Conservation (phyloP, 1,139 yeast genomes). For the Taphrina flavorubra region DNA sequence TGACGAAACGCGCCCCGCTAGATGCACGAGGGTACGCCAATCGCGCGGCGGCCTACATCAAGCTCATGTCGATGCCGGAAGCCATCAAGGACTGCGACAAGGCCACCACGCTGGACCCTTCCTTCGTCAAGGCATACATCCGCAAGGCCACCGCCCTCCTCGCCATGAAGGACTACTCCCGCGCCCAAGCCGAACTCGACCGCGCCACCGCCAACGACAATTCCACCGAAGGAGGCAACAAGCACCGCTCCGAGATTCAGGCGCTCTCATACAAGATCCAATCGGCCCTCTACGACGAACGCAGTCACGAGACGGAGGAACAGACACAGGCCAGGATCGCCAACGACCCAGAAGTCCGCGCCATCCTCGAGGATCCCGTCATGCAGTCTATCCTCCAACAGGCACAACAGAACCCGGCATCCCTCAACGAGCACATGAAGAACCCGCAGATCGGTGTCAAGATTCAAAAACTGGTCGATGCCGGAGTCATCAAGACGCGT, state of each 20-base stretch:
- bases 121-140: constrained; percentile 90
- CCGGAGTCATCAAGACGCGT: constrained; percentile 95
- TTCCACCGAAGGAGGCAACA: constrained; percentile 56
- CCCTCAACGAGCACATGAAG: constrained; percentile 95
- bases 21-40: constrained; percentile 98
- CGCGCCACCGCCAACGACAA: constrained; percentile 76
- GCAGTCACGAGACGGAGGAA: constrained; percentile 92
- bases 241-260: constrained; percentile 71
- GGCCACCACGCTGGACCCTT: constrained; percentile 87
- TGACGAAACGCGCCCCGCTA: constrained; percentile 92
- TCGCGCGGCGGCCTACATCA: constrained; percentile 95
- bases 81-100: constrained; percentile 89
- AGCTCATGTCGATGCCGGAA: constrained; percentile 95
- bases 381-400: constrained; percentile 95
- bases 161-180: constrained; percentile 84
- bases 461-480: constrained; percentile 88
- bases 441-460: constrained; percentile 91
- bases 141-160: constrained; percentile 95
- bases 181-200: constrained; percentile 80
- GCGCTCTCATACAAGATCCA: constrained; percentile 79
- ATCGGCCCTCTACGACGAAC: constrained; percentile 75
- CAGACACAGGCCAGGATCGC: constrained; percentile 90
- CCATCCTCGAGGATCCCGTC: constrained; percentile 91
- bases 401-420: constrained; percentile 95
- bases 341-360: constrained; percentile 88